Percentiles rank a stretch among this genome's conserved stretches.
Evolutionary conservation across 2,329 filamentous ascomycete genomes (phyloP).

Genomic region (Fusarium mundagurra): DNA sequence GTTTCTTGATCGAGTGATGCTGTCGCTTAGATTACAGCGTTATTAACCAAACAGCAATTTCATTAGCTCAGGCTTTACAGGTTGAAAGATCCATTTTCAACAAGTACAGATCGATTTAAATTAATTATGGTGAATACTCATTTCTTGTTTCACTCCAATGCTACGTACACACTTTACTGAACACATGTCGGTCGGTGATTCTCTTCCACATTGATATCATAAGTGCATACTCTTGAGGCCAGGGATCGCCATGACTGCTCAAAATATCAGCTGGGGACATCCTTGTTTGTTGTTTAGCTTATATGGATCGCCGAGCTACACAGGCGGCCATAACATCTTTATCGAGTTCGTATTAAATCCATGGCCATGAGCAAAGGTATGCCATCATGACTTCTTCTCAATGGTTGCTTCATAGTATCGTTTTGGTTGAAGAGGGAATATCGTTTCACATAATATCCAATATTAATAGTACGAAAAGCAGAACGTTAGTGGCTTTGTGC

Average conservation of each 20-base stretch:
- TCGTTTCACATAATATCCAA: neutral
- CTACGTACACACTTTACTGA: neutral
- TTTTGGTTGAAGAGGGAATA: neutral
- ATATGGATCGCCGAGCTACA: neutral
- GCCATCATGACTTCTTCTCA: neutral
- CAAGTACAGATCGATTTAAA: neutral
- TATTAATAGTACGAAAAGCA: neutral
- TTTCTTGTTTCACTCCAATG: neutral
- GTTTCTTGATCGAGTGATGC: neutral
- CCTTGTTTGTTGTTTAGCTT: constrained; percentile 22
- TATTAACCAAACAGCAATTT: constrained; percentile 1
- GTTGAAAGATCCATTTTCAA: neutral
- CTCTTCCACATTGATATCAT: neutral
- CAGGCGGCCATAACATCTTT: neutral
- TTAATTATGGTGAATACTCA: neutral
- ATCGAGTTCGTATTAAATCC: neutral
- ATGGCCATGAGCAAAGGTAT: neutral
- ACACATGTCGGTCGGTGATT: neutral
- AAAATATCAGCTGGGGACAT: constrained; percentile 5
- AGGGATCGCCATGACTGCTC: neutral
- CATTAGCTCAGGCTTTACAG: neutral
- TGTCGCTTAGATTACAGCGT: neutral
- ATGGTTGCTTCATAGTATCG: too few relatives aligned
- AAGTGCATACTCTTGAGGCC: neutral
- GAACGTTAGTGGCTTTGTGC: neutral